These are phyloP conservation scores for Monilinia polystroma DNA, from an alignment of 2,329 filamentous ascomycete species.

Conservation along the genomic window DNA sequence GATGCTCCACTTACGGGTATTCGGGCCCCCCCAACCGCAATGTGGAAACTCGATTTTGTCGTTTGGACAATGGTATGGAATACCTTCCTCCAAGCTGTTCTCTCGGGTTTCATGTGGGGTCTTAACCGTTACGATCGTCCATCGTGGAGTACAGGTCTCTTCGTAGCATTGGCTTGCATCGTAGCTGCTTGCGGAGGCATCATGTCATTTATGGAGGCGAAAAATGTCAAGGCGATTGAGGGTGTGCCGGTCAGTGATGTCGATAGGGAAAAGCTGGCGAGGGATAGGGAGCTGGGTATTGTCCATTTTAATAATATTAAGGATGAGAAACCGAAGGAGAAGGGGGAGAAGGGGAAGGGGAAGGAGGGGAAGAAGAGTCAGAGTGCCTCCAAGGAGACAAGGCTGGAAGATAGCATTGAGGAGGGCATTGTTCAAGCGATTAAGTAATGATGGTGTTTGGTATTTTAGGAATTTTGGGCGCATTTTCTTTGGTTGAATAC, in stretches of 20 bases:
- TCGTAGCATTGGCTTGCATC: conserved; percentile 71
- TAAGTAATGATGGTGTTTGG: neutral
- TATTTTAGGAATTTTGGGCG: neutral
- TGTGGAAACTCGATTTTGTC: conserved; percentile 78
- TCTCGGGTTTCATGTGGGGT: conserved; percentile 82
- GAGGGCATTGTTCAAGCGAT: neutral
- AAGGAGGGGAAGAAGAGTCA: conserved; percentile 19
- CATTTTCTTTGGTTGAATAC: neutral
- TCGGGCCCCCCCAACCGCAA: conserved; percentile 62
- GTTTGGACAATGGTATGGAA: conserved; percentile 78
- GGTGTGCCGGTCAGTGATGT: conserved; percentile 62
- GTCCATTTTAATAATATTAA: conserved; percentile 59
- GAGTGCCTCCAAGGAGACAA: neutral
- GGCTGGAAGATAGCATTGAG: neutral
- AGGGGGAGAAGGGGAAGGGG: conserved; percentile 36
- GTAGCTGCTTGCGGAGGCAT: conserved; percentile 67
- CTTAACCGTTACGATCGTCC: conserved; percentile 72
- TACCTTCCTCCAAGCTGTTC: conserved; percentile 70
- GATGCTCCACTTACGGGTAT: conserved; percentile 68
- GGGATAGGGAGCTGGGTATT: conserved; percentile 55
- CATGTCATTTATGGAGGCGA: conserved; percentile 70
- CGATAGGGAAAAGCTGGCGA: conserved; percentile 51
- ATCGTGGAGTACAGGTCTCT: conserved; percentile 74
- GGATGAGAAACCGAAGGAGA: conserved; percentile 50
- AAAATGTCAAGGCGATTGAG: conserved; percentile 68